phyloP scores from a whole-genome alignment of 2,329 filamentous ascomycete species.

The Cordyceps cateniannulata region DNA sequence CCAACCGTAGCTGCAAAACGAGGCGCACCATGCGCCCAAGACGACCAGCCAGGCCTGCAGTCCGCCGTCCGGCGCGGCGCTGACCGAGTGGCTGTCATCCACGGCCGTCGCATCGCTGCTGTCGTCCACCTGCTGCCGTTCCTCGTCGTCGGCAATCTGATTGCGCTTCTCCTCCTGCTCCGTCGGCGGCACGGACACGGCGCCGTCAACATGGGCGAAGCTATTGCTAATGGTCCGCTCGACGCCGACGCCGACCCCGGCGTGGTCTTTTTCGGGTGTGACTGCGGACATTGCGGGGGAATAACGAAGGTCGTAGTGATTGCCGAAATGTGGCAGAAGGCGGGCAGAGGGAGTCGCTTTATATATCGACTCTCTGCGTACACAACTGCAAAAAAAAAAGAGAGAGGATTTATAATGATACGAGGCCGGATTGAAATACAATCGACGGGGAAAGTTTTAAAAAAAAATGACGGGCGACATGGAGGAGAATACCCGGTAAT shows the following conservation, averaged over 20 bases:
- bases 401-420: too few relatives aligned
- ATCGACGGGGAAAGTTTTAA: too few relatives aligned
- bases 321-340: neutral
- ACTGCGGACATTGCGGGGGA: neutral
- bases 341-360: too few relatives aligned
- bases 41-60: slow-evolving; percentile 23
- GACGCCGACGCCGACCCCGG: neutral
- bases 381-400: too few relatives aligned
- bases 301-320: neutral
- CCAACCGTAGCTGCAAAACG: slow-evolving; percentile 29
- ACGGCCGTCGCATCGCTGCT: slow-evolving; percentile 8
- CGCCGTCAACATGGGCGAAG: slow-evolving; percentile 6
- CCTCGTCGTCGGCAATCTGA: neutral
- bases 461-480: too few relatives aligned
- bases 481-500: neutral
- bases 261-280: neutral
- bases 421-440: too few relatives aligned
- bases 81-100: neutral
- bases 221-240: slow-evolving; percentile 6
- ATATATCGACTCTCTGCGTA: too few relatives aligned
- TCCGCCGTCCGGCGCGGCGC: slow-evolving; percentile 8
- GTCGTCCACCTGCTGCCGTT: slow-evolving; percentile 7
- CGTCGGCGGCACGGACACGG: slow-evolving; percentile 1
- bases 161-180: neutral
- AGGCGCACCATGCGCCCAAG: slow-evolving; percentile 26